A percentile compares a stretch with the other conserved stretches of the same genome.
phyloP scores from a whole-genome alignment of 2,329 filamentous ascomycete species.

The Parastagonospora avenae region DNA sequence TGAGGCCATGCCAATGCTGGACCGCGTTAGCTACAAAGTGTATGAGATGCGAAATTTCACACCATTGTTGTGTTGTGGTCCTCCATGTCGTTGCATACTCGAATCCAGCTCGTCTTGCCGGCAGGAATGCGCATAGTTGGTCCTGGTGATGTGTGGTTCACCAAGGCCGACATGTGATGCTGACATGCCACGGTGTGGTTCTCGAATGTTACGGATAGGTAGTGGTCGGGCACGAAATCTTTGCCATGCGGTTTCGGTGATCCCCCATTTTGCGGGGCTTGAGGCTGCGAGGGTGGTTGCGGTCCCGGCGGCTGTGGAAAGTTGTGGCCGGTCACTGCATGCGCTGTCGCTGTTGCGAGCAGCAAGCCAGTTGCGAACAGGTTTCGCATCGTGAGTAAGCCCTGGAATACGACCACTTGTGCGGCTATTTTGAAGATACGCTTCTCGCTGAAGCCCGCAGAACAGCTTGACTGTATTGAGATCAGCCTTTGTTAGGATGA shows the following conservation, averaged over 20 bases:
- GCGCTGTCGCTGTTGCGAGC: too few species aligned
- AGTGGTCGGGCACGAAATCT: conserved; percentile 51
- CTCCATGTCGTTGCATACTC: conserved; percentile 64
- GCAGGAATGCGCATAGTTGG: conserved; percentile 55
- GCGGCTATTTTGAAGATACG: too few species aligned
- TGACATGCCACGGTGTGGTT: conserved; percentile 55
- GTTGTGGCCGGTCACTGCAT: too few species aligned
- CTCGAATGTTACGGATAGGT: conserved; percentile 53
- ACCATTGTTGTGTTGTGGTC: conserved; percentile 64
- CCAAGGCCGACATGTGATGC: conserved; percentile 53
- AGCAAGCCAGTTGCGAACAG: too few species aligned
- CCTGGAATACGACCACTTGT: too few species aligned
- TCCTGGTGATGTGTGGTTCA: conserved; percentile 61
- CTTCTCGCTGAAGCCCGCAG: too few species aligned
- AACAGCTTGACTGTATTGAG: too few species aligned
- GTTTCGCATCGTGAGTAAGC: too few species aligned
- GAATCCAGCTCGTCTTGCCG: conserved; percentile 59
- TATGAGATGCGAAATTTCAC: background rate
- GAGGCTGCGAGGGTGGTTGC: too few species aligned
- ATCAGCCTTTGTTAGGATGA: too few species aligned
- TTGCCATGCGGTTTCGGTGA: background rate
- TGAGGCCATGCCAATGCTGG: conserved; percentile 72
- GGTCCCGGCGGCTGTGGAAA: too few species aligned
- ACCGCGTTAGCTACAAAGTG: background rate
- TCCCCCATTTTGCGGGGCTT: background rate